These are phyloP conservation scores for Ligustrum vulgare DNA, from an alignment of 257 asterid genomes.

Conservation along the genomic window DNA sequence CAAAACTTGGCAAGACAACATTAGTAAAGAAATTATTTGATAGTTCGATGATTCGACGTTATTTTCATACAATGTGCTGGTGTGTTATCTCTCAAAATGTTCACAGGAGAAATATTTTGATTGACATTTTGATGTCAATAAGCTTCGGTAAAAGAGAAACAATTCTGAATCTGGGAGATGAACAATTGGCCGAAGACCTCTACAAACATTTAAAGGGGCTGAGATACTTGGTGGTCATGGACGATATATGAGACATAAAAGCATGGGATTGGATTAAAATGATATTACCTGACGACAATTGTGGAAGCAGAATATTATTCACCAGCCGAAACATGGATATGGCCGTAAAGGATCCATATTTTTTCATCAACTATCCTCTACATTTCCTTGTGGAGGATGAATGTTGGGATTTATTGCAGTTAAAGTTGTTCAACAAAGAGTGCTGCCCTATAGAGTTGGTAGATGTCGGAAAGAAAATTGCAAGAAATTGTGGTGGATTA, in stretches of 20 bases:
- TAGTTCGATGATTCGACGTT: background rate
- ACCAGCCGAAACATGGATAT: slow-evolving; percentile 25
- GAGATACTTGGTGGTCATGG: slow-evolving; percentile 39
- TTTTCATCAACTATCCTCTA: background rate
- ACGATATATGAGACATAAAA: slow-evolving; percentile 37
- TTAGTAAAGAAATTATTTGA: slow-evolving; percentile 29
- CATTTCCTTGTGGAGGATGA: background rate
- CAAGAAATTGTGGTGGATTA: slow-evolving; percentile 5
- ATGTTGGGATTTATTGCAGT: slow-evolving; percentile 11
- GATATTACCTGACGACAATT: slow-evolving; percentile 10
- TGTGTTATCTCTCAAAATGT: slow-evolving; percentile 31
- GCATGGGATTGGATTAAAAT: slow-evolving; percentile 15
- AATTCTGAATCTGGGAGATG: background rate
- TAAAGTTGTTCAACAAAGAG: background rate
- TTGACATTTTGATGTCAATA: slow-evolving; percentile 9
- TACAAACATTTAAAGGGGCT: slow-evolving; percentile 19
- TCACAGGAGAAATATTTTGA: slow-evolving; percentile 11
- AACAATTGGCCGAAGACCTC: slow-evolving; percentile 1
- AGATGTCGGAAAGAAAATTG: background rate
- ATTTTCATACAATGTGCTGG: slow-evolving; percentile 18
- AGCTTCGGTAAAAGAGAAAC: background rate
- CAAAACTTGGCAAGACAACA: slow-evolving; percentile 40
- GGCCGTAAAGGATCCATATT: background rate
- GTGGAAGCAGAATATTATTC: slow-evolving; percentile 38
- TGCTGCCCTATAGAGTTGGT: slow-evolving; percentile 11